These are phyloP conservation scores for Aspergillus quadricinctus DNA, from an alignment of 2,329 filamentous ascomycete species.

Conservation along the genomic window DNA sequence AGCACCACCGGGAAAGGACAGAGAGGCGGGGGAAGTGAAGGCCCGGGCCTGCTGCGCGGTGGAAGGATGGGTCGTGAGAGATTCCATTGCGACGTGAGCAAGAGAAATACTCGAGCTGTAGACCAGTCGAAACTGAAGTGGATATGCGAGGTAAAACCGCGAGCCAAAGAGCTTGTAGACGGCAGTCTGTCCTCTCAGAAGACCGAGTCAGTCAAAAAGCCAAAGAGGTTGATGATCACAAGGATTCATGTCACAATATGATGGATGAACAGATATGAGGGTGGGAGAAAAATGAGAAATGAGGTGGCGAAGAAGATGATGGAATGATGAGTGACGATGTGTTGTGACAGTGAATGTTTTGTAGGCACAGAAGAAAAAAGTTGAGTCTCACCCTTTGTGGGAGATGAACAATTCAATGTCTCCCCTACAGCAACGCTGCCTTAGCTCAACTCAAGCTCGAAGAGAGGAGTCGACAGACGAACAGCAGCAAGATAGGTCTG, in stretches of 20 bases:
- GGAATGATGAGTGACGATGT: slow-evolving; percentile 16
- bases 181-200: slow-evolving; percentile 22
- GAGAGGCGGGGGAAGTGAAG: slow-evolving; percentile 86
- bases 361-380: slow-evolving; percentile 9
- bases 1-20: slow-evolving; percentile 84
- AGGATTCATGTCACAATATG: background rate
- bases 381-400: slow-evolving; percentile 55
- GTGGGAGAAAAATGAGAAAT: background rate
- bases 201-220: slow-evolving; percentile 7
- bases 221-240: background rate
- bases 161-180: slow-evolving; percentile 10
- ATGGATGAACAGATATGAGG: background rate
- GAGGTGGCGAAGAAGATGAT: slow-evolving; percentile 3
- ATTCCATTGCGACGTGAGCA: slow-evolving; percentile 64
- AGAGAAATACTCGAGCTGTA: slow-evolving; percentile 23
- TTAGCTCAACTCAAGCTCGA: slow-evolving; percentile 1
- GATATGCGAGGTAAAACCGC: background rate
- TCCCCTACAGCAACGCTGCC: slow-evolving; percentile 57
- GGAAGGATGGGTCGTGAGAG: slow-evolving; percentile 83
- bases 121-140: slow-evolving; percentile 18
- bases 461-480: background rate
- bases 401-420: slow-evolving; percentile 99
- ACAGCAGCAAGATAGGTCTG: slow-evolving; percentile 1
- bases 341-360: background rate
- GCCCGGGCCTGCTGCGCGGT: slow-evolving; percentile 92